Percentiles rank a stretch among this genome's conserved stretches.
Evolutionary conservation across 139 green algal species (phyloP).

Genomic region (Chlamydomonas sp.): DNA sequence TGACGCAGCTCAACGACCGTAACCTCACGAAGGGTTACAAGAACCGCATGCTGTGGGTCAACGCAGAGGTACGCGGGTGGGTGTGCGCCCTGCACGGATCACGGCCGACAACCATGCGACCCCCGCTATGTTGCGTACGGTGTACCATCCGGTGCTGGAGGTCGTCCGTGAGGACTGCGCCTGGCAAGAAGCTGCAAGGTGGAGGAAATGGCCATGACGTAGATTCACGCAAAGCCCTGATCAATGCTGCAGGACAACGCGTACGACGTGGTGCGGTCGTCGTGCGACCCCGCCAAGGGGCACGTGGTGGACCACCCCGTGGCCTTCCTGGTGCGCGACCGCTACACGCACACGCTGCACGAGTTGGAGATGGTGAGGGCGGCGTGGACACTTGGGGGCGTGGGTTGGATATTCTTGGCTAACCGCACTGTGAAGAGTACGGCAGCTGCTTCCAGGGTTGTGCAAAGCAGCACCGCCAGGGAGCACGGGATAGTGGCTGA

Average conservation of each 20-base stretch:
- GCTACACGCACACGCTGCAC: constrained; percentile 39
- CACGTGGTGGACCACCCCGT: constrained; percentile 33
- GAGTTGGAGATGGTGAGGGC: constrained; percentile 5
- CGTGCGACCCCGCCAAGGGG: not conserved
- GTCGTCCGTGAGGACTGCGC: too few relatives aligned
- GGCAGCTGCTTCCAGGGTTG: too few relatives aligned
- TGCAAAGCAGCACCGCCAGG: too few relatives aligned
- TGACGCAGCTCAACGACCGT: not conserved
- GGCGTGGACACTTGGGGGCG: not conserved
- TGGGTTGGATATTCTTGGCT: not conserved
- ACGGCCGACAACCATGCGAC: too few relatives aligned
- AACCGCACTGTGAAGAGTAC: too few relatives aligned
- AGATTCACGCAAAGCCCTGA: not conserved
- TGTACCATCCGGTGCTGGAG: too few relatives aligned
- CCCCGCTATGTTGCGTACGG: too few relatives aligned
- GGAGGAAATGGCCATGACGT: too few relatives aligned
- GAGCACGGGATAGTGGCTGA: too few relatives aligned
- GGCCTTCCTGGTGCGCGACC: constrained; percentile 26
- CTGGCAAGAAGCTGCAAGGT: too few relatives aligned
- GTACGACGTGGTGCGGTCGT: constrained; percentile 9
- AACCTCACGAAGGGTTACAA: constrained; percentile 38
- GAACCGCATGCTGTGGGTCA: constrained; percentile 26
- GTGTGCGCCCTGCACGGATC: not conserved
- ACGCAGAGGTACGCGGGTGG: constrained; percentile 9
- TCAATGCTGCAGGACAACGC: constrained; percentile 1